phyloP scores from a whole-genome alignment of 345 rosid genomes.

The Euphorbia pulcherrima region DNA sequence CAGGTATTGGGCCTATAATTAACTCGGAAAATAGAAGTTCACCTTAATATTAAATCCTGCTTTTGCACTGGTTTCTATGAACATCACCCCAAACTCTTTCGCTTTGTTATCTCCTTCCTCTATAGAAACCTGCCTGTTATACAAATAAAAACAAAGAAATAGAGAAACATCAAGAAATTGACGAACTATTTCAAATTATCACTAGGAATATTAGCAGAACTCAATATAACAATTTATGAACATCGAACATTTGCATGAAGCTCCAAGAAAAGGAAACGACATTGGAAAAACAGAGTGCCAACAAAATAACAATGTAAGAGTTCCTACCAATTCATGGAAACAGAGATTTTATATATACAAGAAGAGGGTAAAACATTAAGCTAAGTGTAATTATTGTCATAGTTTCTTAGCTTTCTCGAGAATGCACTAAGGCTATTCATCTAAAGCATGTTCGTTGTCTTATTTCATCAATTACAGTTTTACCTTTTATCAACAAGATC shows the following conservation, averaged over 20 bases:
- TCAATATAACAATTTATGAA: not conserved
- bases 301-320: not conserved
- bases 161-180: conserved; percentile 4
- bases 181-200: not conserved
- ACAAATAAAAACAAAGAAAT: conserved; percentile 14
- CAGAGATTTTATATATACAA: not conserved
- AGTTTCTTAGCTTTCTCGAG: not conserved
- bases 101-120: conserved; percentile 93
- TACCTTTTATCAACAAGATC: conserved; percentile 49
- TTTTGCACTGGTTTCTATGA: conserved; percentile 91
- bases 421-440: not conserved
- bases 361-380: not conserved
- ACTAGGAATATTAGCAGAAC: not conserved
- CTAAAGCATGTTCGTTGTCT: not conserved
- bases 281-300: not conserved
- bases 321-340: not conserved
- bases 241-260: not conserved
- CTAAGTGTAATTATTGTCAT: not conserved
- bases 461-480: not conserved
- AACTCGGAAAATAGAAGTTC: not conserved
- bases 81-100: conserved; percentile 78
- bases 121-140: conserved; percentile 81
- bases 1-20: too few relatives aligned
- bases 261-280: not conserved
- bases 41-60: conserved; percentile 96